Evolutionary conservation across 2,329 filamentous ascomycete genomes (phyloP).

Genomic region (Cryphonectria nitschkei): DNA sequence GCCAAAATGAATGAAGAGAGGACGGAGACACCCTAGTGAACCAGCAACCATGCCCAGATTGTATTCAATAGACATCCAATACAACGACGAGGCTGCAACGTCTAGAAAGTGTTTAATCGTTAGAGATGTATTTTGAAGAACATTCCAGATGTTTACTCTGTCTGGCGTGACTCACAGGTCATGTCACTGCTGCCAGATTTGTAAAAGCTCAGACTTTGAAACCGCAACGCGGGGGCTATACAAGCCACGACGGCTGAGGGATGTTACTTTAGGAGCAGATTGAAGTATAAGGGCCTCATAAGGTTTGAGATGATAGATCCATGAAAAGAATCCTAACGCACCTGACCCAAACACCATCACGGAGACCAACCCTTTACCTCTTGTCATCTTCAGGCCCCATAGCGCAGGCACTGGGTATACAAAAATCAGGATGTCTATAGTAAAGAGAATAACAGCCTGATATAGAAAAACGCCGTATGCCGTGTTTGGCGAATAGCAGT

Average conservation of each 20-base stretch:
- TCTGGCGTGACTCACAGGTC: slow-evolving; percentile 17
- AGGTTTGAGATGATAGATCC: not conserved
- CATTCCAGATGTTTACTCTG: not conserved
- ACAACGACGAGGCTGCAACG: slow-evolving; percentile 25
- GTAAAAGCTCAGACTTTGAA: slow-evolving; percentile 22
- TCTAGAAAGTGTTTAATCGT: slow-evolving; percentile 8
- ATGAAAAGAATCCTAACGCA: not conserved
- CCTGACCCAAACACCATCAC: slow-evolving; percentile 22
- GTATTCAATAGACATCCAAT: slow-evolving; percentile 30
- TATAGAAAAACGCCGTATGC: slow-evolving; percentile 26
- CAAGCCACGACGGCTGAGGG: slow-evolving; percentile 22
- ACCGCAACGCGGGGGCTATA: slow-evolving; percentile 26
- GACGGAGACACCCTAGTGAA: slow-evolving; percentile 23
- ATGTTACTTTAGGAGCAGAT: not conserved
- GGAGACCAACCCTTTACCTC: slow-evolving; percentile 17
- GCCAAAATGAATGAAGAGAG: slow-evolving; percentile 17
- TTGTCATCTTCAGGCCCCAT: slow-evolving; percentile 20
- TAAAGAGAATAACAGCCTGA: slow-evolving; percentile 23
- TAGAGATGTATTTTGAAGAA: not conserved
- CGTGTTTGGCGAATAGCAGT: slow-evolving; percentile 23
- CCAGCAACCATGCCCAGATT: slow-evolving; percentile 28
- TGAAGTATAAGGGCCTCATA: not conserved
- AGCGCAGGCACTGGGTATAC: slow-evolving; percentile 22
- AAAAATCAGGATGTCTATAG: slow-evolving; percentile 26
- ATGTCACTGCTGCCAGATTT: slow-evolving; percentile 21